phyloP scores from a whole-genome alignment of 2,329 filamentous ascomycete genomes.

The Alternaria sp. region DNA sequence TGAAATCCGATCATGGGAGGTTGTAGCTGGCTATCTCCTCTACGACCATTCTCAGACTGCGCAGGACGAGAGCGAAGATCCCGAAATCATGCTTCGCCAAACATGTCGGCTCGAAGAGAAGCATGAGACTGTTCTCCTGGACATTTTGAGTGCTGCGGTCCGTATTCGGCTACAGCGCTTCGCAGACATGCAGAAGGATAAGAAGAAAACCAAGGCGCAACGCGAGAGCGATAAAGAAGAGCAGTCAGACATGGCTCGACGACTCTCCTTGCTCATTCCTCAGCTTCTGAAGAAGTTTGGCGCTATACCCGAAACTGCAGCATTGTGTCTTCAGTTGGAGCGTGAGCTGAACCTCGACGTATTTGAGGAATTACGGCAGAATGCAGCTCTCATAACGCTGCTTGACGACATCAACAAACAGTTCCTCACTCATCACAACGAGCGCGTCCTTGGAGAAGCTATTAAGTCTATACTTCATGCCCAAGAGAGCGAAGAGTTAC shows the following conservation, averaged over 20 bases:
- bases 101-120: constrained; percentile 74
- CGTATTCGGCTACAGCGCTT: constrained; percentile 73
- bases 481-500: constrained; percentile 83
- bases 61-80: constrained; percentile 63
- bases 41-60: constrained; percentile 77
- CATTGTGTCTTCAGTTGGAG: constrained; percentile 82
- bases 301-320: constrained; percentile 83
- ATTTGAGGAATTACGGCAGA: constrained; percentile 87
- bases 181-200: constrained; percentile 65
- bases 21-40: constrained; percentile 85
- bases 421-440: constrained; percentile 90
- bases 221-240: constrained; percentile 70
- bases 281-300: constrained; percentile 91
- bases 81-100: constrained; percentile 70
- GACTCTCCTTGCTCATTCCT: constrained; percentile 80
- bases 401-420: constrained; percentile 93
- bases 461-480: constrained; percentile 83
- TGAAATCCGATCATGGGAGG: constrained; percentile 86
- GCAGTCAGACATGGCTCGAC: constrained; percentile 78
- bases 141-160: constrained; percentile 83
- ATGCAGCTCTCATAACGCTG: constrained; percentile 78
- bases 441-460: constrained; percentile 82
- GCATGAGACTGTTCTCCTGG: constrained; percentile 85
- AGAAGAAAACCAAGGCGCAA: constrained; percentile 61
- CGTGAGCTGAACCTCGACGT: constrained; percentile 85